Percentiles rank a stretch among this genome's conserved stretches.
Evolutionary conservation across 169 alveolate genomes (phyloP).

Genomic region (Eimeria praecox): DNA sequence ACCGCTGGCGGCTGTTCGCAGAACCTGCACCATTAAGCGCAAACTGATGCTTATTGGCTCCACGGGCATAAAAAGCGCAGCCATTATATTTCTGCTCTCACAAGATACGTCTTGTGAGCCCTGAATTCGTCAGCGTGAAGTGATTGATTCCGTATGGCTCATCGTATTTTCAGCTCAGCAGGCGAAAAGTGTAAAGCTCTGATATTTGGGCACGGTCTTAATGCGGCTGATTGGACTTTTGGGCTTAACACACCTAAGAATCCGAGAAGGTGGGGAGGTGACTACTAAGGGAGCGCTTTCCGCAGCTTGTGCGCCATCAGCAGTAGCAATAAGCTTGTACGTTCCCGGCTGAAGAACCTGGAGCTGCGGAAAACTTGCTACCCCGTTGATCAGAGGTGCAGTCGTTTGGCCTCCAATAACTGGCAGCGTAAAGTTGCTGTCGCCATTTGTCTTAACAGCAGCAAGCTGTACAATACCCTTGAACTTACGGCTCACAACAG

Average conservation of each 20-base stretch:
- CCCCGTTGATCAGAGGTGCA: slow-evolving; percentile 16
- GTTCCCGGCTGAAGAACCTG: slow-evolving; percentile 35
- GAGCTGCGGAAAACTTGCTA: slow-evolving; percentile 42
- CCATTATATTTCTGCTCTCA: neutral
- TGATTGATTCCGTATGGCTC: neutral
- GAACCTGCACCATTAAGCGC: slow-evolving; percentile 26
- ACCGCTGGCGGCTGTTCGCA: slow-evolving; percentile 76
- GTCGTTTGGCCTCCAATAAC: slow-evolving; percentile 36
- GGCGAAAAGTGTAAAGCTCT: neutral
- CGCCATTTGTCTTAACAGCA: slow-evolving; percentile 16
- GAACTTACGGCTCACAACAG: neutral
- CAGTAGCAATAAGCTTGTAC: slow-evolving; percentile 47
- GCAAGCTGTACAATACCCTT: slow-evolving; percentile 50
- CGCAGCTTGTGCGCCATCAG: slow-evolving; percentile 75
- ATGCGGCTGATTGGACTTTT: neutral
- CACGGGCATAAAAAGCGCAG: neutral
- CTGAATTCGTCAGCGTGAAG: neutral
- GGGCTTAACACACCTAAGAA: neutral
- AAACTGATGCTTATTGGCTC: neutral
- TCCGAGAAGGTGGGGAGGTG: slow-evolving; percentile 1
- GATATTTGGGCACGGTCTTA: neutral
- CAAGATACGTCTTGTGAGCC: neutral
- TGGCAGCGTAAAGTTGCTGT: neutral
- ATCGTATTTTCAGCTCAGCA: neutral
- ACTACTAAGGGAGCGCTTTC: slow-evolving; percentile 40